Evolutionary conservation across 768 basidiomycete species (phyloP).

Genomic region (Mycena belliarum): DNA sequence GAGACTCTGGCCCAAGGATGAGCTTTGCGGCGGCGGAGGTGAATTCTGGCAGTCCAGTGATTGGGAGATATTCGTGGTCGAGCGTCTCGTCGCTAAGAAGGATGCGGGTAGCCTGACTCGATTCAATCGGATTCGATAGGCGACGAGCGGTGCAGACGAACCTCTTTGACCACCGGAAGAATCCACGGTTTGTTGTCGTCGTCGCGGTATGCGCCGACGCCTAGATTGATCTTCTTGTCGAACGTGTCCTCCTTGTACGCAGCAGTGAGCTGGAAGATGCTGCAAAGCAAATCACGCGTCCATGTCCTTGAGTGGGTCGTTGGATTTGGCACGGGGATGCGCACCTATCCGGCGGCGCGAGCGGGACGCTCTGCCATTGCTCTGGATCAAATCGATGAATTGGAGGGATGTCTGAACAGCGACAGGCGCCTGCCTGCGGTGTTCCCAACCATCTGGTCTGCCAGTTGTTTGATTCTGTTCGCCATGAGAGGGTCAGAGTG

Average conservation of each 20-base stretch:
- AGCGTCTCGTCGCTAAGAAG: slow-evolving; percentile 68
- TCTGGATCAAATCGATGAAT: slow-evolving; percentile 42
- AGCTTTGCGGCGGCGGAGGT: slow-evolving; percentile 80
- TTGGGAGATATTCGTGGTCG: slow-evolving; percentile 93
- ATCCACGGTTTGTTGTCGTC: slow-evolving; percentile 89
- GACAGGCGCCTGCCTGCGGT: slow-evolving; percentile 18
- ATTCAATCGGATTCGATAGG: not conserved
- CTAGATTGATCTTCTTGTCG: slow-evolving; percentile 84
- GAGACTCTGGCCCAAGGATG: slow-evolving; percentile 73
- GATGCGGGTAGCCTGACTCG: slow-evolving; percentile 65
- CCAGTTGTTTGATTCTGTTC: slow-evolving; percentile 60
- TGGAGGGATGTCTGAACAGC: not conserved
- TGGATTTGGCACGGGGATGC: slow-evolving; percentile 9
- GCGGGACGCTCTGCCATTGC: slow-evolving; percentile 72
- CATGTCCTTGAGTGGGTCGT: slow-evolving; percentile 1
- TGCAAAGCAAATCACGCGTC: slow-evolving; percentile 35
- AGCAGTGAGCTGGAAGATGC: slow-evolving; percentile 90
- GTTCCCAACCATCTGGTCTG: slow-evolving; percentile 45
- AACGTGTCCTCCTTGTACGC: slow-evolving; percentile 81
- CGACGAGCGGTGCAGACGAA: slow-evolving; percentile 27
- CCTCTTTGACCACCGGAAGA: slow-evolving; percentile 89
- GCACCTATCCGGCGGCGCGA: slow-evolving; percentile 85
- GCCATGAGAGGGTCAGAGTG: slow-evolving; percentile 42
- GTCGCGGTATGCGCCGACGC: slow-evolving; percentile 92
- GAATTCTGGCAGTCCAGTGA: slow-evolving; percentile 84